These are phyloP conservation scores for Lachnellula willkommii DNA, from an alignment of 2,329 filamentous ascomycete species.

Conservation along the genomic window DNA sequence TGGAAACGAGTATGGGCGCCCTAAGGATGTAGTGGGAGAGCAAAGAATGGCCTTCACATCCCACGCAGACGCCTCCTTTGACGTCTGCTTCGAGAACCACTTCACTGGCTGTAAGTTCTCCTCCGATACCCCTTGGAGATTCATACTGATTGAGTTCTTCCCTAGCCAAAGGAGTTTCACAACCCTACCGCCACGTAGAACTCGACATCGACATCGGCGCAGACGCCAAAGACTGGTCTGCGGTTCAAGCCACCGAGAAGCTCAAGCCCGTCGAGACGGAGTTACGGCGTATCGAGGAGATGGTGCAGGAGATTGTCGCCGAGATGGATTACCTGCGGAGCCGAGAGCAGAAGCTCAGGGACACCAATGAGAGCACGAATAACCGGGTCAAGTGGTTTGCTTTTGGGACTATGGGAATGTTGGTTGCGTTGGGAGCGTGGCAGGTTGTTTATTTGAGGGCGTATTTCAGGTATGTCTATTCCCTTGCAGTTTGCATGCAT, in stretches of 20 bases:
- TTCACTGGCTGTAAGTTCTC: constrained; percentile 59
- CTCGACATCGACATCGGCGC: constrained; percentile 34
- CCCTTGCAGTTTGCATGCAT: neutral
- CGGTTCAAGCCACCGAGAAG: constrained; percentile 94
- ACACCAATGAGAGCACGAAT: constrained; percentile 99
- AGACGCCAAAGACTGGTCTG: constrained; percentile 89
- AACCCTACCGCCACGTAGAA: constrained; percentile 58
- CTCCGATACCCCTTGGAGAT: neutral
- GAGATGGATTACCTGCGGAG: constrained; percentile 95
- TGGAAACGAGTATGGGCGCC: constrained; percentile 90
- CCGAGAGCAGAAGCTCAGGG: constrained; percentile 90
- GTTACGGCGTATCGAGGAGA: constrained; percentile 85
- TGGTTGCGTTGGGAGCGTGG: constrained; percentile 87
- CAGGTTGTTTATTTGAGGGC: constrained; percentile 96
- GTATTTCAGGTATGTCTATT: constrained; percentile 71
- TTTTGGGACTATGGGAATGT: constrained; percentile 83
- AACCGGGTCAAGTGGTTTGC: constrained; percentile 99
- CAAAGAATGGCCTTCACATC: constrained; percentile 85
- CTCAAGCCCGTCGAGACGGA: constrained; percentile 96
- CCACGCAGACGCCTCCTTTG: constrained; percentile 84
- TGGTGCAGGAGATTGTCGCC: constrained; percentile 77
- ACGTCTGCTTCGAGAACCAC: constrained; percentile 92
- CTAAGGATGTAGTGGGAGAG: constrained; percentile 84
- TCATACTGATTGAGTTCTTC: constrained; percentile 2
- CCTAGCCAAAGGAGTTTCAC: constrained; percentile 17